Evolutionary conservation across 345 rosid genomes (phyloP), one percentile per base, ranked within the genome.

Genomic region (Tarenaya hassleriana): DNA sequence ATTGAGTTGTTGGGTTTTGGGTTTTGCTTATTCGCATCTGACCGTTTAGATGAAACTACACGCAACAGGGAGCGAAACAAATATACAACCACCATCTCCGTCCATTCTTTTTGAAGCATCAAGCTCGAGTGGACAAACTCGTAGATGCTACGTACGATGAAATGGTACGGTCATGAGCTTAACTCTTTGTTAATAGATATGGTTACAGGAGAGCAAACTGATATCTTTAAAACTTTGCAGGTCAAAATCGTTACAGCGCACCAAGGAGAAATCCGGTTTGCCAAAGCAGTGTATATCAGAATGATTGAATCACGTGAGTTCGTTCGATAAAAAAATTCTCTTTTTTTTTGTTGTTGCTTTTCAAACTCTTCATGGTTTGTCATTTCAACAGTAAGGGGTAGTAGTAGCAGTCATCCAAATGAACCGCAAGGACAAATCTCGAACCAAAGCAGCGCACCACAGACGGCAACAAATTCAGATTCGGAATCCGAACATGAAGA

Each of bases 61-160:
- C 5, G 40, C 1, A 4, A 16, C 50, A 81, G 94, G 83, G 88
- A 17, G 77, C 86, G 45, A 77, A 69, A 49, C 69, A 69, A 37
- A 48, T 86, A 43, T 86, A 87, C 52, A 34, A n/a, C 61, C 77
- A 62, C 58, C 77, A 74, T 40, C 62, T 81, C 35, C 76, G 92
- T 45, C 92, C 92, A 24, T 72, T 81, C 72, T 54, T 84, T 40
- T 40, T 59, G 61, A 72, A 71, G 45, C 85, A 76, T 77, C 86
- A 78, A 67, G 62, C 77, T 53, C 73, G 53, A 63, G 57, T 70
- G 32, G 88, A 82, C 62, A 66, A 35, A 39, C 50, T 79, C 16
- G 29, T 73, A 55, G 80, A 75, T 48, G 60, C 64, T 47, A 51
- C 75, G 13, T 56, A 71, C 35, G 67, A 41, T 6, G 77, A 76